Conservation (phyloP, 164 flowering plant genomes). For the Hamamelis virginiana region DNA sequence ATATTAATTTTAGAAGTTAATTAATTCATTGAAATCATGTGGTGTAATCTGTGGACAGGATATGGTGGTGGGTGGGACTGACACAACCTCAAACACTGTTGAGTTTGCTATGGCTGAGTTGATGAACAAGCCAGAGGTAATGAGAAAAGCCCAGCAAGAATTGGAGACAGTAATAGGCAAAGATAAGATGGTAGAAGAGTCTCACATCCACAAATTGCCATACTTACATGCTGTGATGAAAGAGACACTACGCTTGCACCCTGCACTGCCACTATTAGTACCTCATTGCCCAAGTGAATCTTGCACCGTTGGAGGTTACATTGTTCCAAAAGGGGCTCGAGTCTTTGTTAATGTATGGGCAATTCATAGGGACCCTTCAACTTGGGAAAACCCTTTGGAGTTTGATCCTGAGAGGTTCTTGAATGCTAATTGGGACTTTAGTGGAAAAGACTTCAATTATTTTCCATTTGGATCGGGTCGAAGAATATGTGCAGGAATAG, state of each 20-base stretch:
- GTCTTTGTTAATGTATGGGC: slow-evolving; percentile 72
- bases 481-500: slow-evolving; percentile 67
- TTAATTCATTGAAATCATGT: too few species aligned
- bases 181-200: slow-evolving; percentile 39
- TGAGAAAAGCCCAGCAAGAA: slow-evolving; percentile 38
- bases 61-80: slow-evolving; percentile 53
- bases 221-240: slow-evolving; percentile 43
- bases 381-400: slow-evolving; percentile 55
- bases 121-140: slow-evolving; percentile 32
- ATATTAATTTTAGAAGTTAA: too few species aligned
- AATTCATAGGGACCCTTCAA: slow-evolving; percentile 59
- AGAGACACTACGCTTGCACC: slow-evolving; percentile 46
- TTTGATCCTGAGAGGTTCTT: slow-evolving; percentile 65
- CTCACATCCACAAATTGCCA: slow-evolving; percentile 34
- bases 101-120: slow-evolving; percentile 47
- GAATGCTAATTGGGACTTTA: slow-evolving; percentile 35
- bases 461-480: slow-evolving; percentile 79
- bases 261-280: slow-evolving; percentile 43
- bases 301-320: slow-evolving; percentile 51
- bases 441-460: slow-evolving; percentile 57
- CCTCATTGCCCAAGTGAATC: slow-evolving; percentile 61
- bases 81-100: slow-evolving; percentile 38
- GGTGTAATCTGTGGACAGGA: slow-evolving; percentile 22
- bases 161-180: slow-evolving; percentile 37
- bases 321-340: slow-evolving; percentile 50